A percentile compares a stretch with the other conserved stretches of the same genome.
These are phyloP conservation scores for Eucalyptus erythrocorys DNA, from an alignment of 345 rosid species.

Conservation along the genomic window DNA sequence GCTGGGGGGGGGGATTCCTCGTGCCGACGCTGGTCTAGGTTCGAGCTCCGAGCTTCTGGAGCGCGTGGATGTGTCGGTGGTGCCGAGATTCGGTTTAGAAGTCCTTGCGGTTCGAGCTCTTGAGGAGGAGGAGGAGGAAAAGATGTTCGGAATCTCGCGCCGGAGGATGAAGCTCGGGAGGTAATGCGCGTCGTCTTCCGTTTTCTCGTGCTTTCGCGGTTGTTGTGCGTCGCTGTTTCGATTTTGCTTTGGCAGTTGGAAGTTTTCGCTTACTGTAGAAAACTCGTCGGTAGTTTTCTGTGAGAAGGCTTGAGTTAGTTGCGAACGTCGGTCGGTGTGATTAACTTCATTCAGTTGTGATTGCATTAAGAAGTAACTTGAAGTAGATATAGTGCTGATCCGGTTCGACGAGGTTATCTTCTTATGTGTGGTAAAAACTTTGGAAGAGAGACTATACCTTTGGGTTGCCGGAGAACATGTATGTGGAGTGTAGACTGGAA, in stretches of 20 bases:
- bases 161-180: conserved; percentile 93
- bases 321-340: background rate
- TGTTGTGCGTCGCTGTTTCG: background rate
- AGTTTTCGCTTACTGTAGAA: background rate
- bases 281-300: background rate
- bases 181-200: conserved; percentile 22
- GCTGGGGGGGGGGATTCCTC: background rate
- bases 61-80: background rate
- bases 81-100: background rate
- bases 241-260: background rate
- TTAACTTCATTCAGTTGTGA: background rate
- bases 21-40: background rate
- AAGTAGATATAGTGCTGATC: background rate
- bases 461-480: background rate
- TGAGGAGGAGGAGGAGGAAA: background rate
- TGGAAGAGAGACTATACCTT: background rate
- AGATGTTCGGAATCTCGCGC: conserved; percentile 80
- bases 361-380: background rate
- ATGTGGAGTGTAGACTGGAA: background rate
- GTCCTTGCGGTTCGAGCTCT: background rate
- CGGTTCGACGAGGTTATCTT: background rate
- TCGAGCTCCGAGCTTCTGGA: background rate
- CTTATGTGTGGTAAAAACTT: background rate
- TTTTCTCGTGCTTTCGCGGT: background rate
- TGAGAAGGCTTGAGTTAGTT: background rate